phyloP scores from a whole-genome alignment of 2,329 filamentous ascomycete genomes.

The Plenodomus lindquistii region DNA sequence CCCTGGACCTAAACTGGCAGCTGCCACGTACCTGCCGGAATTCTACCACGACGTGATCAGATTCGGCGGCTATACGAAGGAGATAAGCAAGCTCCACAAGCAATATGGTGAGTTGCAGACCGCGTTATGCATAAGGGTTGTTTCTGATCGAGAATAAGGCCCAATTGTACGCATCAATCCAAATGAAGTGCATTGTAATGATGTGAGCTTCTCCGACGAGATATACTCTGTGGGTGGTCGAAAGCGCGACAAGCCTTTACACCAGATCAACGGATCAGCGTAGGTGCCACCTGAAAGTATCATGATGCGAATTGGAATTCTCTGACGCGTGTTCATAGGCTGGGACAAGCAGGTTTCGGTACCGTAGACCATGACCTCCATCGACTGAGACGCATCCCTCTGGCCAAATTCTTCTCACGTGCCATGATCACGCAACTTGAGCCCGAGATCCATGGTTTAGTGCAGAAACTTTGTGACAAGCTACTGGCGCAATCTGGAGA shows the following conservation, averaged over 20 bases:
- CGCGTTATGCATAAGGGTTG: background rate
- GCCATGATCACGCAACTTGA: conserved; percentile 28
- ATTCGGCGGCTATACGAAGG: conserved; percentile 35
- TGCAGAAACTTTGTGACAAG: conserved; percentile 31
- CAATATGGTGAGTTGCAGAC: conserved; percentile 32
- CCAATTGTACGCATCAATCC: conserved; percentile 42
- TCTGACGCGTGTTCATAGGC: conserved; percentile 3
- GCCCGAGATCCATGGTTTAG: conserved; percentile 22
- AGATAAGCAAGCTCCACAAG: conserved; percentile 43
- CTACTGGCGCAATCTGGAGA: conserved; percentile 23
- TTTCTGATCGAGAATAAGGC: conserved; percentile 15
- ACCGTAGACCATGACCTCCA: conserved; percentile 38
- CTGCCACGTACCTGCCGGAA: conserved; percentile 40
- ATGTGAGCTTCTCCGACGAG: conserved; percentile 34
- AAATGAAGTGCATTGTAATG: conserved; percentile 36
- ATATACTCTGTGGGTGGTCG: conserved; percentile 34
- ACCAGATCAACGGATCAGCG: conserved; percentile 32
- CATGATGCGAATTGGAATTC: background rate
- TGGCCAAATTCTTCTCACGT: conserved; percentile 45
- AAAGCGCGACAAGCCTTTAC: conserved; percentile 29
- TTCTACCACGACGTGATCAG: conserved; percentile 43
- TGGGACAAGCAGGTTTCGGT: conserved; percentile 27
- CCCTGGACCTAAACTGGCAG: conserved; percentile 41
- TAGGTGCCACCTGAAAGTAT: conserved; percentile 5
- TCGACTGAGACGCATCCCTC: conserved; percentile 32